A percentile compares a stretch with the other conserved stretches of the same genome.
Evolutionary conservation across 352 stramenopile genomes (phyloP).

Genomic region (Albugo candida): DNA sequence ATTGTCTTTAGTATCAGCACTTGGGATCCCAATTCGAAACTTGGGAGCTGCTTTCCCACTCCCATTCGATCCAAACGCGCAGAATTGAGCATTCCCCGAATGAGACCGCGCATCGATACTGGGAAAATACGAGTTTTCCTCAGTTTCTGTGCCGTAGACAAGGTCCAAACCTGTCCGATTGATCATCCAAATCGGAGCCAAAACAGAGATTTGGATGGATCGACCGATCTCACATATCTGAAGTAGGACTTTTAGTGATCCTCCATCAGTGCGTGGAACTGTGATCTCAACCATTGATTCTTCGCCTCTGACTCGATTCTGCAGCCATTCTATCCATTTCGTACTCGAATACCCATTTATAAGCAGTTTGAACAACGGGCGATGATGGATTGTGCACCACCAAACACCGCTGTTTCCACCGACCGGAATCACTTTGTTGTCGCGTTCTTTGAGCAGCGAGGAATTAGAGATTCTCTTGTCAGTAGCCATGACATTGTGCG

Average conservation of each 20-base stretch:
- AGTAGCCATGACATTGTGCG: constrained; percentile 20
- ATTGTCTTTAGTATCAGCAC: constrained; percentile 10
- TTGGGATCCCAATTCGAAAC: constrained; percentile 31
- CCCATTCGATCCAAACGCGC: constrained; percentile 19
- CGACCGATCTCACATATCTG: constrained; percentile 28
- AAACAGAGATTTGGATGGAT: constrained; percentile 24
- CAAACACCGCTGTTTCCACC: constrained; percentile 47
- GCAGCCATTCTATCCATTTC: constrained; percentile 48
- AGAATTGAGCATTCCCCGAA: constrained; percentile 61
- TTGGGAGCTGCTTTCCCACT: constrained; percentile 10
- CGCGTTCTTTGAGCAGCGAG: constrained; percentile 1
- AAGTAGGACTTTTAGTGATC: constrained; percentile 46
- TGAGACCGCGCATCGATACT: constrained; percentile 26
- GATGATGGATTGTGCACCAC: constrained; percentile 45
- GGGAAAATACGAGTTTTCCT: constrained; percentile 38
- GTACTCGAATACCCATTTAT: constrained; percentile 39
- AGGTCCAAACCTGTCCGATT: constrained; percentile 62
- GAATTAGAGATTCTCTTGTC: constrained; percentile 6
- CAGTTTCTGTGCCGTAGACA: constrained; percentile 42
- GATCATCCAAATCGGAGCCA: constrained; percentile 62
- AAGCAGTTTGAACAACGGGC: constrained; percentile 44
- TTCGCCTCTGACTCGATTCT: constrained; percentile 19
- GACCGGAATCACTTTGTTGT: constrained; percentile 21
- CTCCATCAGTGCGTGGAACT: constrained; percentile 34
- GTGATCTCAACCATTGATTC: constrained; percentile 30